Percentiles rank a stretch among this genome's conserved stretches.
Evolutionary conservation across 2,329 filamentous ascomycete genomes (phyloP).

Genomic region (Blastomyces gilchristii): DNA sequence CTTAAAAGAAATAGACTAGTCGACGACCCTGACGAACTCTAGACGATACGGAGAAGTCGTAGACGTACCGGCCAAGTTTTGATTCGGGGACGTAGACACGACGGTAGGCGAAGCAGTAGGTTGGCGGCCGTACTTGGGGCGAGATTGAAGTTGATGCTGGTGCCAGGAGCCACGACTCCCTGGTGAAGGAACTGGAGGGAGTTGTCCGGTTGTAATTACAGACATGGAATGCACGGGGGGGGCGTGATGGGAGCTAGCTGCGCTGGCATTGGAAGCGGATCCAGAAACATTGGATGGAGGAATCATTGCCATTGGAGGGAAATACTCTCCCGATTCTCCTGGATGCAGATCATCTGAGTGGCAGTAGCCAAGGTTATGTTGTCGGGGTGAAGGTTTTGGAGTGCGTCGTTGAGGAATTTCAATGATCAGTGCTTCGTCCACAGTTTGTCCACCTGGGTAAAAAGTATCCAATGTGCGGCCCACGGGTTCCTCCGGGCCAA

Average conservation of each 20-base stretch:
- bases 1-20: constrained; percentile 7
- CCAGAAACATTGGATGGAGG: constrained; percentile 35
- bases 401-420: constrained; percentile 69
- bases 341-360: constrained; percentile 54
- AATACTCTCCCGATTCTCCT: constrained; percentile 68
- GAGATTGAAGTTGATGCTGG: constrained; percentile 47
- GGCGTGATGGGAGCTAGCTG: constrained; percentile 31
- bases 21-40: neutral
- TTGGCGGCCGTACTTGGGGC: constrained; percentile 56
- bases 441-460: constrained; percentile 75
- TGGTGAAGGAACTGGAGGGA: constrained; percentile 72
- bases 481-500: constrained; percentile 83
- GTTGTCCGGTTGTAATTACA: constrained; percentile 67
- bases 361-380: constrained; percentile 34
- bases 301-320: constrained; percentile 56
- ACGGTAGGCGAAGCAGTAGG: constrained; percentile 75
- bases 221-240: constrained; percentile 62
- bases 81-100: constrained; percentile 40
- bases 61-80: constrained; percentile 20
- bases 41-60: neutral
- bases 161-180: constrained; percentile 52
- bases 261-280: constrained; percentile 32
- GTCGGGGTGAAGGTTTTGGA: constrained; percentile 67
- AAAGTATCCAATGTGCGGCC: constrained; percentile 66
- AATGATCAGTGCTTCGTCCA: constrained; percentile 84